Conservation (phyloP, 164 flowering plant genomes). For the Dillenia suffruticosa region DNA sequence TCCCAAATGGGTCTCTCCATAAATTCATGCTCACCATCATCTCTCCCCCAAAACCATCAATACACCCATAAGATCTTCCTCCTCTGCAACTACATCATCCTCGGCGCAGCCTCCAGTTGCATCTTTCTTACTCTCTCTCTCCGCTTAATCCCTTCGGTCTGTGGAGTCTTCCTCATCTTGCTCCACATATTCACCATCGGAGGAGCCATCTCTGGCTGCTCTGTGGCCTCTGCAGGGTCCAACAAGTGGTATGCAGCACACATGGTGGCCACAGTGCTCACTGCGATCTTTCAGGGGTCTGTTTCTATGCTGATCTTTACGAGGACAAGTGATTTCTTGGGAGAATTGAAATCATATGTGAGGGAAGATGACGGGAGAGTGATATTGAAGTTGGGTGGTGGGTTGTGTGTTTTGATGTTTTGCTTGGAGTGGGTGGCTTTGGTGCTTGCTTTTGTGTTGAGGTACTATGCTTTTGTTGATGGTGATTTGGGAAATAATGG, state of each 20-base stretch:
- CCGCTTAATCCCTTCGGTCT: slow-evolving; percentile 60
- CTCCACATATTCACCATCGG: slow-evolving; percentile 66
- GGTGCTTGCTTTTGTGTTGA: slow-evolving; percentile 52
- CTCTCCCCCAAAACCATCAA: slow-evolving; percentile 21
- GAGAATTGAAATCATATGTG: slow-evolving; percentile 54
- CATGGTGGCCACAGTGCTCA: slow-evolving; percentile 67
- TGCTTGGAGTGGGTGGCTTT: slow-evolving; percentile 70
- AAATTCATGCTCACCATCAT: slow-evolving; percentile 2
- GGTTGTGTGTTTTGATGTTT: slow-evolving; percentile 36
- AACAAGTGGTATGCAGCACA: slow-evolving; percentile 58
- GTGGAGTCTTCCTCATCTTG: slow-evolving; percentile 67
- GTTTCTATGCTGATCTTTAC: slow-evolving; percentile 65
- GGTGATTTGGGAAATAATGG: slow-evolving; percentile 16
- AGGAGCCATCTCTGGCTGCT: slow-evolving; percentile 47
- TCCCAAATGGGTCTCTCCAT: slow-evolving; percentile 29
- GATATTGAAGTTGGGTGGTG: slow-evolving; percentile 63
- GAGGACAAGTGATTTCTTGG: slow-evolving; percentile 43
- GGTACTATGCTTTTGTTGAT: slow-evolving; percentile 49
- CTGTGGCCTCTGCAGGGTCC: slow-evolving; percentile 40
- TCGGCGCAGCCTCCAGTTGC: slow-evolving; percentile 84
- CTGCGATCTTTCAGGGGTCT: slow-evolving; percentile 79
- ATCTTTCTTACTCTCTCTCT: slow-evolving; percentile 81
- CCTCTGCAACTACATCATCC: slow-evolving; percentile 65
- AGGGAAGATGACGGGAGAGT: slow-evolving; percentile 60
- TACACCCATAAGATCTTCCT: slow-evolving; percentile 69